Conservation (phyloP, 257 asterid genomes). For the Coffea canephora region DNA sequence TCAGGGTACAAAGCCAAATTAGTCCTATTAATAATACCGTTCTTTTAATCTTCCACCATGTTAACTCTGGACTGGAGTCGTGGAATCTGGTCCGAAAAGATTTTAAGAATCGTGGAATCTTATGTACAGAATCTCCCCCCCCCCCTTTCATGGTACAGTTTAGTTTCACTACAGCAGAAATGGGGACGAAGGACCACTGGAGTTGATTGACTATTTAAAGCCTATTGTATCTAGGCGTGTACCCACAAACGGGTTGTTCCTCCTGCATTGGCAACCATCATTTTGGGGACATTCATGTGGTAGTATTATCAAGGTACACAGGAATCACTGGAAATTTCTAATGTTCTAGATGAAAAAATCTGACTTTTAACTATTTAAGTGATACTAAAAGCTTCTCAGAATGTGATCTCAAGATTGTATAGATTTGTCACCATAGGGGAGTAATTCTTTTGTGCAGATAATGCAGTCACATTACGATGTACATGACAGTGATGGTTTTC, state of each 20-base stretch:
- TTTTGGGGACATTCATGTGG: not conserved
- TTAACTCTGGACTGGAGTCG: no score
- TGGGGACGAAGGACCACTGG: no score
- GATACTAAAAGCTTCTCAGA: no score
- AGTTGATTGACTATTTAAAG: no score
- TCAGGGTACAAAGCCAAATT: no score
- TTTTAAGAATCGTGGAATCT: not conserved
- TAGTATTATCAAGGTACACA: no score
- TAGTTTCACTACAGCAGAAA: not conserved
- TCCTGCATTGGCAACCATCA: not conserved
- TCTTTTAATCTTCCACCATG: not conserved
- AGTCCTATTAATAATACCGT: not conserved
- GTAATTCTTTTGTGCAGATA: not conserved
- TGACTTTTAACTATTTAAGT: no score
- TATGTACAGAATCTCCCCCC: not conserved
- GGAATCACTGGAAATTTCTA: not conserved
- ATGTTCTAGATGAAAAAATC: not conserved
- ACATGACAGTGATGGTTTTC: not conserved
- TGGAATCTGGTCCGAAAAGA: no score
- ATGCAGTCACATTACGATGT: no score
- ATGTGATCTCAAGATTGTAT: no score
- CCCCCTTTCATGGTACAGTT: not conserved
- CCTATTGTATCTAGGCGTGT: no score
- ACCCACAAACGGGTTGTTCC: not conserved
- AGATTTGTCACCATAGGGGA: not conserved